Conservation (phyloP, 164 flowering plant genomes). For the Tetrastigma voinierianum region DNA sequence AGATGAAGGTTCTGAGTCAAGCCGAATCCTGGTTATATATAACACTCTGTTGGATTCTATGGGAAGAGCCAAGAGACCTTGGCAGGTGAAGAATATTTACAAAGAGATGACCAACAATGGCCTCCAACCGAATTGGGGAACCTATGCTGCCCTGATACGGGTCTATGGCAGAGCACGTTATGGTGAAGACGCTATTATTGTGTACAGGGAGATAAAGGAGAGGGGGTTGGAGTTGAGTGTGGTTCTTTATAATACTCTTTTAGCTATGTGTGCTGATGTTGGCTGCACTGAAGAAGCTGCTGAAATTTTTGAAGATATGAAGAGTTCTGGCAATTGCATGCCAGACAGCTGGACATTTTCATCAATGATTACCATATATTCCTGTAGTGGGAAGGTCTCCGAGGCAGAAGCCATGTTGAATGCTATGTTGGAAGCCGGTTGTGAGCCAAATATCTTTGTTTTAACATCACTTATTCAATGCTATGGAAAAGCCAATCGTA, state of each 20-base stretch:
- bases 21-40: constrained; percentile 60
- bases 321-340: constrained; percentile 45
- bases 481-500: constrained; percentile 78
- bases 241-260: constrained; percentile 60
- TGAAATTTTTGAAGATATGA: constrained; percentile 78
- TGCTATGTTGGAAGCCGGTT: constrained; percentile 82
- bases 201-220: constrained; percentile 86
- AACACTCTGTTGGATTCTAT: constrained; percentile 83
- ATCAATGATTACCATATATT: constrained; percentile 68
- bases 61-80: constrained; percentile 92
- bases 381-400: constrained; percentile 75
- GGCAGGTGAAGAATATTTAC: constrained; percentile 69
- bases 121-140: constrained; percentile 53
- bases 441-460: constrained; percentile 71
- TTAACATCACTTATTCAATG: constrained; percentile 84
- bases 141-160: constrained; percentile 67
- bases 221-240: constrained; percentile 62
- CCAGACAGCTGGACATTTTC: constrained; percentile 93
- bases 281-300: constrained; percentile 65
- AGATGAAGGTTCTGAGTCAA: constrained; percentile 86
- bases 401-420: constrained; percentile 69
- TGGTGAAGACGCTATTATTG: constrained; percentile 61
- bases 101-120: constrained; percentile 61
- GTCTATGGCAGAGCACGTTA: constrained; percentile 73
- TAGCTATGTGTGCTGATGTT: constrained; percentile 87